Conservation (phyloP, 1,139 yeast species). For the Candida glucosophila region DNA sequence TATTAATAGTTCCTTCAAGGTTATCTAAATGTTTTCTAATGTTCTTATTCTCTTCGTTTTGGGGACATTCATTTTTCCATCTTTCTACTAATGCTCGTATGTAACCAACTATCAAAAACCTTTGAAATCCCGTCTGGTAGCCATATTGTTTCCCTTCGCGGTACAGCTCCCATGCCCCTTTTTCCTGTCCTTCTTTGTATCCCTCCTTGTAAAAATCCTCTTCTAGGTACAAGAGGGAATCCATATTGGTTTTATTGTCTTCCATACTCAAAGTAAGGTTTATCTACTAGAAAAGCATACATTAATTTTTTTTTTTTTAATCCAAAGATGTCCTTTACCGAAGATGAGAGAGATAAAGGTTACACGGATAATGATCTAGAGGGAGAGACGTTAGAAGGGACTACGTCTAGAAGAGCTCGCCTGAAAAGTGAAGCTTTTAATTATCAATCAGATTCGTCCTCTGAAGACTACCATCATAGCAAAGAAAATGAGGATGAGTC, state of each 20-base stretch:
- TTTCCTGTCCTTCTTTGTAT: constrained; percentile 43
- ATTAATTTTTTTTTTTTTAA: too few relatives aligned
- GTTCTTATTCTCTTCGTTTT: constrained; percentile 9
- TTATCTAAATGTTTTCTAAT: constrained; percentile 22
- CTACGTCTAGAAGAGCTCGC: too few relatives aligned
- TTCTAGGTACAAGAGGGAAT: constrained; percentile 45
- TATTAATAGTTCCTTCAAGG: constrained; percentile 14
- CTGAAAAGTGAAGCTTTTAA: too few relatives aligned
- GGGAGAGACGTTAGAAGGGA: too few relatives aligned
- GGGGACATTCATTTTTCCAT: constrained; percentile 28
- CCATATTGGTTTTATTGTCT: constrained; percentile 26
- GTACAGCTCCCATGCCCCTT: constrained; percentile 31
- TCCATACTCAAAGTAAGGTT: too few relatives aligned
- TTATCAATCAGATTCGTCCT: constrained; percentile 29
- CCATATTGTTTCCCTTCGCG: constrained; percentile 74
- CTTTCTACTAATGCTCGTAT: constrained; percentile 43
- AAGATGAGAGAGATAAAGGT: too few relatives aligned
- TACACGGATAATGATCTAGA: too few relatives aligned
- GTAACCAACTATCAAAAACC: constrained; percentile 58
- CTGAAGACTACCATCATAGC: constrained; percentile 9
- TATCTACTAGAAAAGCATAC: too few relatives aligned
- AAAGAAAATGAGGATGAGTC: constrained; percentile 8
- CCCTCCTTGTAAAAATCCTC: constrained; percentile 58
- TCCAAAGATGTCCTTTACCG: too few relatives aligned
- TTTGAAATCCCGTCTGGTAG: constrained; percentile 69